These are phyloP conservation scores for Sicyos edulis DNA, from an alignment of 306 rosid species.

Conservation along the genomic window DNA sequence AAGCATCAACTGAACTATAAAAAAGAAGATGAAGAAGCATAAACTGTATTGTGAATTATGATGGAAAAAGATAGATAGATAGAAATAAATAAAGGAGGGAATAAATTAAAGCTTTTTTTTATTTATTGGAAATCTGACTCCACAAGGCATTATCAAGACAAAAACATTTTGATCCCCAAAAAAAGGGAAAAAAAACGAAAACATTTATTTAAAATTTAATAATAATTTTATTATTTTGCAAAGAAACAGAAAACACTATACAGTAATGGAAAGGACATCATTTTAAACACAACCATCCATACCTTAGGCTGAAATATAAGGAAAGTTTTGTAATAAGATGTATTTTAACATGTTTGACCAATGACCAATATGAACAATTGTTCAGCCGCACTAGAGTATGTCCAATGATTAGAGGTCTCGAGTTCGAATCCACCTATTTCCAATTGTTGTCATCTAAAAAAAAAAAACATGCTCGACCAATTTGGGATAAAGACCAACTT, in stretches of 20 bases:
- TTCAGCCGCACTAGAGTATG: no score
- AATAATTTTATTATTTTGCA: no score
- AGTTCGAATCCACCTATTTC: no score
- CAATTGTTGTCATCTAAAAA: no score
- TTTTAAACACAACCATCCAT: constrained; percentile 16
- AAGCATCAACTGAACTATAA: not conserved
- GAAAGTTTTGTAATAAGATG: not conserved
- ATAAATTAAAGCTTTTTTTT: constrained; percentile 9
- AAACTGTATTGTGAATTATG: not conserved
- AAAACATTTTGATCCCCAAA: no score
- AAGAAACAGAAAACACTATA: not conserved
- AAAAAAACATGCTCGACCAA: not conserved
- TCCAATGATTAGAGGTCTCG: no score
- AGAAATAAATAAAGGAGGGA: constrained; percentile 8
- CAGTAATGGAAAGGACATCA: not conserved
- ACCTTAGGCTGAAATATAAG: constrained; percentile 1
- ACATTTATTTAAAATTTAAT: no score
- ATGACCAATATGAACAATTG: no score
- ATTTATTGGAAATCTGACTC: constrained; percentile 18
- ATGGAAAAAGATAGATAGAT: not conserved
- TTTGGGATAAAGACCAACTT: not conserved
- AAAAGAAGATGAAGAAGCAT: no score
- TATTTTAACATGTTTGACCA: not conserved
- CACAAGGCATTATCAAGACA: constrained; percentile 13
- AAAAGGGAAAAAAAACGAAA: no score